Evolutionary conservation across 768 basidiomycete species (phyloP), one percentile per base, ranked within the genome.

Genomic region (Collybia nuda): DNA sequence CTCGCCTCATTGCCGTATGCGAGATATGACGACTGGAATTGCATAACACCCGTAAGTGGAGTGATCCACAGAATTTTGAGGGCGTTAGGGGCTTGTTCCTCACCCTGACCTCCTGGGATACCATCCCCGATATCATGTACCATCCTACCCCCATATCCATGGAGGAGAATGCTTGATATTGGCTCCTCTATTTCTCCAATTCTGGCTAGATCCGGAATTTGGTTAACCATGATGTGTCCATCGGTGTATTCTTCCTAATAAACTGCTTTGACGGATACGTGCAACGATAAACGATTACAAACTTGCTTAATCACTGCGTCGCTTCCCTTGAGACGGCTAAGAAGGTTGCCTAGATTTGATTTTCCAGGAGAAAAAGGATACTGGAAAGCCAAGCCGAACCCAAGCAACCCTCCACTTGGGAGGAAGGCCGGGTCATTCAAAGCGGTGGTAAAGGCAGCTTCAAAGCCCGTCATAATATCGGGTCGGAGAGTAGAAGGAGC

Each of bases 51-150:
- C 2, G 50, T 55, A 24, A 51, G 37, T 6, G 45, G 42, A 5
- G 50, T 48, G 32, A 52, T 45, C 50, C 54, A 55, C 11, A 26
- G 32, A 37, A 55, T 5, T 7, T 7, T 6, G 9, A 44, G 38
- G 3, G 8, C 1, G 9, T 15, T 21, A n/a, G 12, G 40, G 17
- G 4, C 2, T 3, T 11, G 3, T 18, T 18, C 18, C 8, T 17
- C 40, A 17, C 9, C 23, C 11, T 17, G 3, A 19, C 8, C 18
- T 11, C n/a, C 40, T 40, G 18, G 9, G 8, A 9, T 17, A 4
- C 19, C 40, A 2, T 14, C 40, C 4, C 18, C 18, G 2, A 18
- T 11, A 40, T 40, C 40, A 18, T 19, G 5, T 9, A 19, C 3
- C 7, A 19, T 8, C 8, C 40, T 11, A 9, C 40, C 23, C 17